Percentiles rank a stretch among this genome's conserved stretches.
Evolutionary conservation across 2,329 filamentous ascomycete species (phyloP).

Genomic region (Exophiala lecanii-corni): DNA sequence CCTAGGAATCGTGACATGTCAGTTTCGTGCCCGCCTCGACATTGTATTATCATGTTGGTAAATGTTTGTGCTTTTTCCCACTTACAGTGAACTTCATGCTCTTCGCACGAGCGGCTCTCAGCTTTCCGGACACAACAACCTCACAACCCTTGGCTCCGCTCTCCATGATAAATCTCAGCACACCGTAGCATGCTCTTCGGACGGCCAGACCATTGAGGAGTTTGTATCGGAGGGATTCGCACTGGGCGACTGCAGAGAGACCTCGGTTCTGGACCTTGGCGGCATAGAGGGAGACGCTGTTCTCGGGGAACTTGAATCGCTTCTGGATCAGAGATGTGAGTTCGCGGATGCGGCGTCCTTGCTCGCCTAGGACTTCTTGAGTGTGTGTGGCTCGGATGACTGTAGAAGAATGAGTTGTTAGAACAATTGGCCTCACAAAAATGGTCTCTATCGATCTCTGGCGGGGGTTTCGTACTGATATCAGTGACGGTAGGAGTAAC

Average conservation of each 20-base stretch:
- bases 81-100: conserved; percentile 99
- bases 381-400: conserved; percentile 99
- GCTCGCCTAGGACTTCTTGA: conserved; percentile 99
- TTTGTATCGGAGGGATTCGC: conserved; percentile 99
- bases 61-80: conserved; percentile 5
- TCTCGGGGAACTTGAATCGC: conserved; percentile 99
- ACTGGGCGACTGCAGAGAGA: conserved; percentile 99
- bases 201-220: conserved; percentile 99
- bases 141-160: conserved; percentile 99
- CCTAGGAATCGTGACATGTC: conserved; percentile 37
- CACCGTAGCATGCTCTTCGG: conserved; percentile 98
- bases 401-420: conserved; percentile 27
- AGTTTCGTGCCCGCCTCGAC: conserved; percentile 4
- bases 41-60: not conserved
- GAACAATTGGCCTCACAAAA: not conserved
- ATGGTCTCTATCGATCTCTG: too few species aligned
- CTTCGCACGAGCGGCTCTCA: conserved; percentile 98
- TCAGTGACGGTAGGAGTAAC: conserved; percentile 99
- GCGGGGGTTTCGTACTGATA: conserved; percentile 63
- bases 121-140: conserved; percentile 98
- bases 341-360: conserved; percentile 99
- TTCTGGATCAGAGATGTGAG: conserved; percentile 99
- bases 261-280: conserved; percentile 99
- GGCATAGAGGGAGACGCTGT: conserved; percentile 99
- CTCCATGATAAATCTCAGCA: conserved; percentile 99